phyloP scores from a whole-genome alignment of 164 flowering plant species.

The Sedum album region DNA sequence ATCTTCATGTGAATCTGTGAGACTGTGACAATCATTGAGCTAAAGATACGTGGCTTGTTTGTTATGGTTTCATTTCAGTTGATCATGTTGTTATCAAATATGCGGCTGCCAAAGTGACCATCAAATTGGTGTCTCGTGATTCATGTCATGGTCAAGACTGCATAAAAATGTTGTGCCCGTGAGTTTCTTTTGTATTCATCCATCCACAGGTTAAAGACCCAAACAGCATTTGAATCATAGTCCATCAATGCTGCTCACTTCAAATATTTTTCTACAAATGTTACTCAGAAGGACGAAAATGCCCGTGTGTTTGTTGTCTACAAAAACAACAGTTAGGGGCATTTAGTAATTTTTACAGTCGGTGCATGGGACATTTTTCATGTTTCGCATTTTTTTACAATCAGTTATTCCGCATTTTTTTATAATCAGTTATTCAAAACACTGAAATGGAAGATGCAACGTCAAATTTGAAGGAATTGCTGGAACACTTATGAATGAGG shows the following conservation, averaged over 20 bases:
- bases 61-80: not conserved
- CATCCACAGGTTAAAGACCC: not conserved
- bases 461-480: not conserved
- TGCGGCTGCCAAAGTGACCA: not conserved
- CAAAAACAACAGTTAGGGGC: too few species aligned
- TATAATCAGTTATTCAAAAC: too few species aligned
- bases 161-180: not conserved
- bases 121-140: not conserved
- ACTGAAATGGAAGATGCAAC: not conserved
- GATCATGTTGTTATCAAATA: not conserved
- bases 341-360: too few species aligned
- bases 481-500: conserved; percentile 5
- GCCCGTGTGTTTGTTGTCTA: too few species aligned
- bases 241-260: too few species aligned
- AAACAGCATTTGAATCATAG: not conserved
- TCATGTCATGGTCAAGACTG: not conserved
- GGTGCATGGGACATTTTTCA: too few species aligned
- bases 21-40: not conserved
- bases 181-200: not conserved
- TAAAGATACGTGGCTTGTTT: not conserved
- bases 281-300: too few species aligned
- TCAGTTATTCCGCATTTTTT: too few species aligned
- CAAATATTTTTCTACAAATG: too few species aligned
- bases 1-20: not conserved
- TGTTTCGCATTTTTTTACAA: too few species aligned